Base-by-base conservation (phyloP, 73 alveolate species). In the Chromera velia region DNA sequence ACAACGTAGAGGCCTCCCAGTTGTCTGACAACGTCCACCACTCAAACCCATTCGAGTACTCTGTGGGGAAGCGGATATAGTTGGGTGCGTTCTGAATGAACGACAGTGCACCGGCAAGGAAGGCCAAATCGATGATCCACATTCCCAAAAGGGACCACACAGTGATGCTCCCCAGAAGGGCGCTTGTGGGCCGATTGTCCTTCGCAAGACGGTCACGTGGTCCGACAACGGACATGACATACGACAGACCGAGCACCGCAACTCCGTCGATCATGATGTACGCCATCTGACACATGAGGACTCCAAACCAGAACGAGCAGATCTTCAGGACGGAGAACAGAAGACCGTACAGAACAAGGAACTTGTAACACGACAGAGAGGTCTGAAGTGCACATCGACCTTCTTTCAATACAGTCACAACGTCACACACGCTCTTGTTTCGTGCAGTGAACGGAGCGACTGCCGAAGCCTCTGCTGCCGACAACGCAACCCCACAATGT, bases 401-500 rank as follows among this genome's bases (percentile, higher is more conserved):
- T 13, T 40, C 55, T 40, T 13, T 40, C 55, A 40, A 13, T 13
- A 40, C 22, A 13, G 4, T 13, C 4, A 40, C 55, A 4, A 40
- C 55, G 22, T 4, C 55, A 4, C 4, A 40, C 22, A 13, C 22
- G 55, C 55, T 40, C 55, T 40, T 40, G 55, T 13, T 40, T 13
- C 55, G 55, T 13, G 55, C 55, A 13, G 22, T 7, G 55, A 40
- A 40, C 22, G 55, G 55, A 4, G 55, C 4, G 22, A 40, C 94
- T 79, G 85, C 85, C n/a, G 91, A 84, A 0, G 94, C 91, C 73
- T 89, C 94, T 31, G 88, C 55, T 28, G 19, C 32, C 24, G 76
- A 64, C 75, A 76, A 17, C 27, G 83, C 83, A 30, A 76, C 28
- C 49, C 83, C 83, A 48, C 48, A 67, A 30, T 76, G 83, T 9